A percentile compares a stretch with the other conserved stretches of the same genome.
Evolutionary conservation across 2,329 filamentous ascomycete species (phyloP).

Genomic region (Diaporthe helianthi): DNA sequence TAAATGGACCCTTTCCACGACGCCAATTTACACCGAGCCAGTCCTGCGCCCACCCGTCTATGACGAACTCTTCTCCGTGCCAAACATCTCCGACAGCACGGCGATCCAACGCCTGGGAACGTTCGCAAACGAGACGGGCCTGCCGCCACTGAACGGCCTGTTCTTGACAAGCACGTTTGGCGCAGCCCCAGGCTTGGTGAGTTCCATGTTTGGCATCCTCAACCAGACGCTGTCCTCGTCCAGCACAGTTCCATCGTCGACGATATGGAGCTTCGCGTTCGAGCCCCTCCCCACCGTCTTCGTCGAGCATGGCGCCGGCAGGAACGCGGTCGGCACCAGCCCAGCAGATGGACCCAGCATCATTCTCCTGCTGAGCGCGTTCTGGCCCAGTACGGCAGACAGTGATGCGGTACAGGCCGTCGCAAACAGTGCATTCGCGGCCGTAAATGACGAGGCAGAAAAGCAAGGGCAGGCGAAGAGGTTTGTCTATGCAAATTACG

Average conservation of each 20-base stretch:
- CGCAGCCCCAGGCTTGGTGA: not conserved
- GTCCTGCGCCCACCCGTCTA: slow-evolving; percentile 9
- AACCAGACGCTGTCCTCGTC: slow-evolving; percentile 13
- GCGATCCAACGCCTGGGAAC: slow-evolving; percentile 9
- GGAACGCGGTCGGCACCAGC: slow-evolving; percentile 5
- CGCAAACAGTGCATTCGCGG: slow-evolving; percentile 1
- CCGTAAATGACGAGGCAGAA: not conserved
- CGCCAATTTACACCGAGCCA: slow-evolving; percentile 14
- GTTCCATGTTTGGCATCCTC: slow-evolving; percentile 15
- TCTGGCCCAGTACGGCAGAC: slow-evolving; percentile 1
- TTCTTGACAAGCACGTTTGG: slow-evolving; percentile 6
- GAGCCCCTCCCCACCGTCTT: slow-evolving; percentile 8
- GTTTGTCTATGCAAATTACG: slow-evolving; percentile 14
- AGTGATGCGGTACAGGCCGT: slow-evolving; percentile 1
- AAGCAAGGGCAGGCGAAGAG: slow-evolving; percentile 13
- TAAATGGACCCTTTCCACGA: not conserved
- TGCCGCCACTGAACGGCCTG: slow-evolving; percentile 16
- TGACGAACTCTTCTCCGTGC: slow-evolving; percentile 18
- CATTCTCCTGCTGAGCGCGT: slow-evolving; percentile 11
- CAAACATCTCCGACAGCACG: slow-evolving; percentile 13
- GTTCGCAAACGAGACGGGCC: slow-evolving; percentile 8
- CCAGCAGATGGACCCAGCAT: slow-evolving; percentile 8
- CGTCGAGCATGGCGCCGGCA: slow-evolving; percentile 9
- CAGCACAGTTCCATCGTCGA: slow-evolving; percentile 1
- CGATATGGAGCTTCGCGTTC: slow-evolving; percentile 19